phyloP scores from a whole-genome alignment of 495 filamentous ascomycete species.

The Penicillium crystallinum region DNA sequence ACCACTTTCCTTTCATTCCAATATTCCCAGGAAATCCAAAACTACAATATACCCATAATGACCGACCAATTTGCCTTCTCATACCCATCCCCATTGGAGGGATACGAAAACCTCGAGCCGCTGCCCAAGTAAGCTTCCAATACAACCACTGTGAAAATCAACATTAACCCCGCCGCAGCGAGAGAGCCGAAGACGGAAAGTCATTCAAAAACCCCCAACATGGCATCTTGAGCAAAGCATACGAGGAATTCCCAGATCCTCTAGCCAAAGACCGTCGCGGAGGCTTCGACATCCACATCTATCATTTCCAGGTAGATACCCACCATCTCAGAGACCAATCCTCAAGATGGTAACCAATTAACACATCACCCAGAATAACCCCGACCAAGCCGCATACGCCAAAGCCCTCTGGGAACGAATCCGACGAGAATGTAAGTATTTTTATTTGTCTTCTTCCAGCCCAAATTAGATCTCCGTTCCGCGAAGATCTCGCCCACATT shows the following conservation, averaged over 20 bases:
- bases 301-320: constrained; percentile 52
- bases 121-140: constrained; percentile 52
- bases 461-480: neutral
- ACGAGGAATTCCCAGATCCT: constrained; percentile 59
- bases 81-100: constrained; percentile 63
- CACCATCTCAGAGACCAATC: neutral
- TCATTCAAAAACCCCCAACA: constrained; percentile 55
- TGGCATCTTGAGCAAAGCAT: constrained; percentile 55
- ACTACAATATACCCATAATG: constrained; percentile 18
- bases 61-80: constrained; percentile 33
- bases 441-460: neutral
- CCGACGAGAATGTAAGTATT: constrained; percentile 65
- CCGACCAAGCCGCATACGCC: constrained; percentile 59
- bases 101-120: constrained; percentile 58
- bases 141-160: neutral
- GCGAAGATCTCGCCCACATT: no score
- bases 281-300: constrained; percentile 76
- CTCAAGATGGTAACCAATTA: neutral
- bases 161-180: constrained; percentile 21
- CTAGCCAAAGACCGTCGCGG: constrained; percentile 56
- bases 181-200: constrained; percentile 58
- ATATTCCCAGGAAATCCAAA: neutral
- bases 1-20: neutral
- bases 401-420: constrained; percentile 72
- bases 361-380: constrained; percentile 42